Base-by-base conservation (phyloP, 306 rosid species). In the Biancaea sappan region DNA sequence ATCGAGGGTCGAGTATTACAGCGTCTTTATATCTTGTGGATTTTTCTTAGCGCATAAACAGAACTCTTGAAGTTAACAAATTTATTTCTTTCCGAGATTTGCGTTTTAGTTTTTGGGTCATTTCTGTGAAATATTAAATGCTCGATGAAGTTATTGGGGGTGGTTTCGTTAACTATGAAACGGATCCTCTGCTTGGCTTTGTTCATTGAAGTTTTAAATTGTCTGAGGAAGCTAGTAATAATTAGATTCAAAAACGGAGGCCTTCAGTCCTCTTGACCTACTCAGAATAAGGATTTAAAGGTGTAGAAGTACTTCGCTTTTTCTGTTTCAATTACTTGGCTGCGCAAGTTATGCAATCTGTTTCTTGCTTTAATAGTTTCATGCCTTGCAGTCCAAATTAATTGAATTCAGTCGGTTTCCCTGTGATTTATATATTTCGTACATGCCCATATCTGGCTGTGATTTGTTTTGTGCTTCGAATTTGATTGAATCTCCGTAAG, bases 401-500 rank as follows among this genome's bases (percentile, higher is more conserved):
- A 59, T 11, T 40, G 21, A 31, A 73, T 75, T 66, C 3, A 29
- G 15, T 56, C 11, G 14, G 32, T 72, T 25, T 35, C 43, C 0
- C 0, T 48, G 38, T 16, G 11, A 56, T 74, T 5, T 48, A n/a
- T n/a, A n/a, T n/a, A n/a, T n/a, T n/a, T n/a, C n/a, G n/a, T n/a
- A n/a, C n/a, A n/a, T n/a, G n/a, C 13, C 32, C 44, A 6, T 53
- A 31, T 44, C 0, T 74, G 24, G 22, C 16, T 19, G 50, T 70
- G 61, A n/a, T 12, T 76, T 72, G 8, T 35, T 32, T 24, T 61
- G 26, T 76, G 68, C 24, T 21, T 63, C 58, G 65, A 38, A 38
- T 4, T 54, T 46, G 31, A 76, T 24, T 64, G n/a, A 64, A 32
- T n/a, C 38, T 9, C 47, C 18, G 0, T 59, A 5, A 31, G 69